Conservation (phyloP, 106 monocot species). For the Dioscorea dumetorum region DNA sequence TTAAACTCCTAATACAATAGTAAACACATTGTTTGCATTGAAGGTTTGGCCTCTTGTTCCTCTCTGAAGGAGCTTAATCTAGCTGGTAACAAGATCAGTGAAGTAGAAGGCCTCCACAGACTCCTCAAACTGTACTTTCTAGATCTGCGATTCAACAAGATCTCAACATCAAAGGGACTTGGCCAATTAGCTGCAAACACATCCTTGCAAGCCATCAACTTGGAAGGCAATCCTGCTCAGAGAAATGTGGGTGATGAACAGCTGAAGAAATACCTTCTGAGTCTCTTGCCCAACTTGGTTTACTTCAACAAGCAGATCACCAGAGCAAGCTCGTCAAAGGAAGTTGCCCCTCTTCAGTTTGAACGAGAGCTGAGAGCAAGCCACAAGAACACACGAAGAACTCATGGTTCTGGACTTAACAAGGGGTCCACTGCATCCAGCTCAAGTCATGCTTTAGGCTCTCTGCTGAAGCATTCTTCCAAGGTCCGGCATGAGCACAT, state of each 20-base stretch:
- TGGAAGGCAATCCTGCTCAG: constrained; percentile 77
- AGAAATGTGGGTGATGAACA: constrained; percentile 80
- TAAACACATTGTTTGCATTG: too few relatives aligned
- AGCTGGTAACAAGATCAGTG: constrained; percentile 83
- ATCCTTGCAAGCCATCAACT: constrained; percentile 58
- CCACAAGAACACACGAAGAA: constrained; percentile 18
- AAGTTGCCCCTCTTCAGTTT: constrained; percentile 27
- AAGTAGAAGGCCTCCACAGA: constrained; percentile 87
- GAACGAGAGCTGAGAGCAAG: constrained; percentile 28
- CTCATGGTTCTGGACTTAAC: constrained; percentile 5
- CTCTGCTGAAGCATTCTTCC: constrained; percentile 11
- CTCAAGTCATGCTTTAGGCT: constrained; percentile 6
- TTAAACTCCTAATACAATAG: neutral
- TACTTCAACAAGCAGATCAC: constrained; percentile 62
- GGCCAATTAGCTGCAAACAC: constrained; percentile 79
- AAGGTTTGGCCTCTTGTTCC: constrained; percentile 70
- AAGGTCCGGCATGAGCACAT: constrained; percentile 15
- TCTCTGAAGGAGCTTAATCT: constrained; percentile 79
- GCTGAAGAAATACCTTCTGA: constrained; percentile 58
- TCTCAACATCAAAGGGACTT: constrained; percentile 73
- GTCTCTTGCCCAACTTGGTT: constrained; percentile 55
- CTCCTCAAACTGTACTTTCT: constrained; percentile 68
- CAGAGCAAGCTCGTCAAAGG: constrained; percentile 37
- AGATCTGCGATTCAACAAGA: constrained; percentile 62
- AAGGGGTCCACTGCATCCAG: constrained; percentile 9